Conservation (phyloP, 208 protist species). For the Wallacemonas rigidus region DNA sequence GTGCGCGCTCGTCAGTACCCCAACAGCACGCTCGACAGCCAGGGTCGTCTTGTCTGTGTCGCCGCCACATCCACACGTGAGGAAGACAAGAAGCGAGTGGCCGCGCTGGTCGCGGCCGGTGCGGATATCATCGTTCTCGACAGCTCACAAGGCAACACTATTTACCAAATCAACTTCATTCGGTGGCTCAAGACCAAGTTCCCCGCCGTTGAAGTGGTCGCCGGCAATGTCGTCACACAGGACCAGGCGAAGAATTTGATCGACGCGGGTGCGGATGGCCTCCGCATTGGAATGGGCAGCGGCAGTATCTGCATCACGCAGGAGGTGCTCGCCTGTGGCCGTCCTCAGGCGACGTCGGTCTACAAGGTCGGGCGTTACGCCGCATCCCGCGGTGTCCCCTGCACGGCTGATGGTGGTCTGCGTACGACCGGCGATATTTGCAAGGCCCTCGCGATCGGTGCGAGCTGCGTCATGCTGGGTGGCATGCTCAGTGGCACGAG, state of each 20-base stretch:
- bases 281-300: slow-evolving; percentile 98
- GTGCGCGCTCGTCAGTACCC: slow-evolving; percentile 82
- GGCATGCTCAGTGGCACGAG: slow-evolving; percentile 92
- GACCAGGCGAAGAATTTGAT: slow-evolving; percentile 96
- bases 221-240: slow-evolving; percentile 97
- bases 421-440: slow-evolving; percentile 95
- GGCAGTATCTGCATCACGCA: slow-evolving; percentile 99
- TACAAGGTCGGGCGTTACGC: slow-evolving; percentile 93
- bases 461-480: slow-evolving; percentile 87
- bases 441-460: slow-evolving; percentile 94
- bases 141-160: slow-evolving; percentile 96
- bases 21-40: slow-evolving; percentile 80
- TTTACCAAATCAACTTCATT: slow-evolving; percentile 96
- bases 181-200: slow-evolving; percentile 92
- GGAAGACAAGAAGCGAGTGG: slow-evolving; percentile 86
- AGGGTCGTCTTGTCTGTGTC: slow-evolving; percentile 81
- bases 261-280: slow-evolving; percentile 95
- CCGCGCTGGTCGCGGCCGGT: slow-evolving; percentile 84
- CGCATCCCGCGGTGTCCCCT: slow-evolving; percentile 89
- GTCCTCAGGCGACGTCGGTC: slow-evolving; percentile 96
- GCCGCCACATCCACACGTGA: slow-evolving; percentile 93
- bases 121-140: slow-evolving; percentile 95
- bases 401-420: slow-evolving; percentile 95
- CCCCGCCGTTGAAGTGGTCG: slow-evolving; percentile 88
- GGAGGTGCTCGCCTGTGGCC: slow-evolving; percentile 94